Base-by-base conservation (phyloP, 768 basidiomycete species). In the Cubamyces lactineus region DNA sequence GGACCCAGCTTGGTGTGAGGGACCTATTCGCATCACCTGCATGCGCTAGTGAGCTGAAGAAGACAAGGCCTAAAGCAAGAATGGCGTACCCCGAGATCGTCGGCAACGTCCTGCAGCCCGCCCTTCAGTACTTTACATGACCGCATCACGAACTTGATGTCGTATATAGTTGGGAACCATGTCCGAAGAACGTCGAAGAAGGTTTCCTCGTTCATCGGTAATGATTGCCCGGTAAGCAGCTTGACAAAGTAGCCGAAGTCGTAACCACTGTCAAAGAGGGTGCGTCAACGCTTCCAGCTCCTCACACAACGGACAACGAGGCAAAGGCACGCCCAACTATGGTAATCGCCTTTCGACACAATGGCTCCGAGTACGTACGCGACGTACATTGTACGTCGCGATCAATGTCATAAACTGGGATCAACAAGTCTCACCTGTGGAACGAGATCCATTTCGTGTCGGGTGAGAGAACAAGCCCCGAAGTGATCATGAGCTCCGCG, bases 231-330 rank as follows among this genome's bases (percentile, higher is more conserved):
- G 23, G 92, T 91, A 53, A 99, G 82, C 43, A 98, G 84, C 74
- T 96, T 97, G 75, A 99, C 87, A 68, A 99, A 91, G 74, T 98
- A 99, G 39, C 97, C 97, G 77, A 99, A 98, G 75, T 99, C 97
- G 76, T 98, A 98, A 51, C 96, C 97, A 75, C 96, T 98, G 71
- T 21, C 42, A 39, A 28, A 7, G 38, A 39, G 24, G 19, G 47
- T 15, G 47, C 43, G 47, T 59, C 49, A 59, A 39, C 42, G 48
- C 24, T 34, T 34, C 26, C 19, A 13, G n/a, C 24, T 12, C 23
- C 19, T 43, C 26, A 48, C 13, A 23, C 30, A 43, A 24, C 41
- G 16, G 47, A 38, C 28, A 50, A 11, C 13, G 26, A 49, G 42
- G 19, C 17, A 43, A 43, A 16, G 42, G 42, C 17, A 42, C 38